Conservation (phyloP, 768 basidiomycete genomes). For the Nevesoporus exiguus region DNA sequence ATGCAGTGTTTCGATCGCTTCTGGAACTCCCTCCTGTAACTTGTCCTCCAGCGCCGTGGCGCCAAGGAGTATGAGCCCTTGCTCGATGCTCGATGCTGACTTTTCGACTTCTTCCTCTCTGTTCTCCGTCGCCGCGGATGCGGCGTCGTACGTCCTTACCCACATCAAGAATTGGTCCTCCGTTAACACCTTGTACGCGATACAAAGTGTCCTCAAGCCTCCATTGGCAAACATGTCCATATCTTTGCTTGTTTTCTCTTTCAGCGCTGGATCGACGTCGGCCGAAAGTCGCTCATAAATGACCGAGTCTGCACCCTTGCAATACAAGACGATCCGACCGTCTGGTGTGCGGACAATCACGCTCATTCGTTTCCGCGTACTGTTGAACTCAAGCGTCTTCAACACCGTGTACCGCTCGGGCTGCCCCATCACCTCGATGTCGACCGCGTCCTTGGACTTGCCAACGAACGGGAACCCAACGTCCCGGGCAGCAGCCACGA, state of each 20-base stretch:
- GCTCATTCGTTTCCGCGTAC: constrained; percentile 93
- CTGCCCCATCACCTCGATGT: constrained; percentile 91
- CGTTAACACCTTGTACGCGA: constrained; percentile 72
- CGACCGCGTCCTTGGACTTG: constrained; percentile 68
- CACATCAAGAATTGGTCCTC: constrained; percentile 86
- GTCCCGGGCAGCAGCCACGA: constrained; percentile 89
- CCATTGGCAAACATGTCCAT: constrained; percentile 94
- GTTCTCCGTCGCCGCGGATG: constrained; percentile 69
- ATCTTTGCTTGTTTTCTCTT: constrained; percentile 76
- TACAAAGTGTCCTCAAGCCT: constrained; percentile 87
- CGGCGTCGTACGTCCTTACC: constrained; percentile 77
- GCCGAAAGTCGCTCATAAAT: constrained; percentile 82
- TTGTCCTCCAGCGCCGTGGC: constrained; percentile 98
- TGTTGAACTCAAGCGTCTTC: constrained; percentile 90
- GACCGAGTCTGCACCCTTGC: constrained; percentile 97
- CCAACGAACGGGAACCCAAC: constrained; percentile 88
- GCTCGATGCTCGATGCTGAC: constrained; percentile 81
- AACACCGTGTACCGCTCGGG: constrained; percentile 76
- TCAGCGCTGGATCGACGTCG: constrained; percentile 69
- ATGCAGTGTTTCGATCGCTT: constrained; percentile 90
- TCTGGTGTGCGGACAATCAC: constrained; percentile 84
- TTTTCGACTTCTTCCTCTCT: constrained; percentile 91
- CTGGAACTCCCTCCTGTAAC: constrained; percentile 94
- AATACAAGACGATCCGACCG: constrained; percentile 78
- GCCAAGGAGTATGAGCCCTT: constrained; percentile 78